Evolutionary conservation across 768 basidiomycete species (phyloP), one percentile per base, ranked within the genome.

Genomic region (Pleurotus salmoneostramineus): DNA sequence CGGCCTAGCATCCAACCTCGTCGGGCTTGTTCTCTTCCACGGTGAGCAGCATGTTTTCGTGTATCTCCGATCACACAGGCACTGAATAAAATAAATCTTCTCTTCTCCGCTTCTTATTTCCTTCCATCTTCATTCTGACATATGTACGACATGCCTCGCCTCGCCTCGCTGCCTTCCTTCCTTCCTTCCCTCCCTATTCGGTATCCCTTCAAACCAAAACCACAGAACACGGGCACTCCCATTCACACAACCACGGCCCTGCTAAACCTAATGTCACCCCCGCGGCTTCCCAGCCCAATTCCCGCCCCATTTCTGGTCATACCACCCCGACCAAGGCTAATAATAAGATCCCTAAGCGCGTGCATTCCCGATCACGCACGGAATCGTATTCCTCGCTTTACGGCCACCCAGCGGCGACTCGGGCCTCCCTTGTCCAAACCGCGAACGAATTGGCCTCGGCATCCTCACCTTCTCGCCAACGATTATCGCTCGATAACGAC

Each of bases 11-110:
- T 97, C 94, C 27, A 99, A 99, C 66, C 79, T 98, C 31, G 81
- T 98, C 47, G 97, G 97, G 6, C 72, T 99, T 36, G 91, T 96
- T 77, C 75, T 99, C 50, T 98, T 98, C 80, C 95, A 95, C 65
- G 97, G 95, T 92, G 62, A 62, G 84, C 49, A 15, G 15, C 6
- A 0, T 56, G 32, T 63, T 27, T 27, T 27, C 21, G 21, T 27
- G 3, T 27, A 27, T 27, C 21, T 27, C 21, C 21, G 21, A 27
- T 27, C 21, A 27, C 21, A 27, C 21, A 27, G 21, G 21, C 21
- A 27, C 21, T 27, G 2, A 27, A 27, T 27, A 27, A 27, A 27
- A n/a, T n/a, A n/a, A n/a, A n/a, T n/a, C n/a, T n/a, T n/a, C n/a
- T 27, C 21, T 27, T 27, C 21, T 27, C 21, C 21, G 21, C 21